Evolutionary conservation across 306 rosid genomes (phyloP).

Genomic region (Corylus avellana): DNA sequence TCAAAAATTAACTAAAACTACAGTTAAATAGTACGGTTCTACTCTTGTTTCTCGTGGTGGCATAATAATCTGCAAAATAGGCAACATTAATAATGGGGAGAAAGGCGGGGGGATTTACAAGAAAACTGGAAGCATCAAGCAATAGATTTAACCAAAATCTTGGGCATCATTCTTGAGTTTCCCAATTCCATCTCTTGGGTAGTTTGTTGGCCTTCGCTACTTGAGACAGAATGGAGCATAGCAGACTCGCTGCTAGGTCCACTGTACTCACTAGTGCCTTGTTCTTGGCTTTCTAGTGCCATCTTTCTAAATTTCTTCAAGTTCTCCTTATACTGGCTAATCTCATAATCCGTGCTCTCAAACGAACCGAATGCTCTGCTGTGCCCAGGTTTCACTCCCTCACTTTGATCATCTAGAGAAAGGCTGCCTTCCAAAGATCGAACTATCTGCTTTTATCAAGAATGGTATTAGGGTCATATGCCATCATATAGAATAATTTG

Average conservation of each 20-base stretch:
- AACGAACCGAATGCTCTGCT: slow-evolving; percentile 26
- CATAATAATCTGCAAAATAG: background rate
- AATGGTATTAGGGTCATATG: background rate
- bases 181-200: slow-evolving; percentile 34
- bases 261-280: slow-evolving; percentile 30
- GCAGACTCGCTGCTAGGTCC: slow-evolving; percentile 54
- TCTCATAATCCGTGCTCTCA: slow-evolving; percentile 35
- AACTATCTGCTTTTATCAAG: slow-evolving; percentile 30
- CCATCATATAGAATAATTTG: background rate
- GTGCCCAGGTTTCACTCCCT: slow-evolving; percentile 34
- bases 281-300: slow-evolving; percentile 38
- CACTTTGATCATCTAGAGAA: slow-evolving; percentile 33
- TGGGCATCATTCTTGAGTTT: slow-evolving; percentile 19
- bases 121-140: slow-evolving; percentile 21
- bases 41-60: background rate
- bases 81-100: slow-evolving; percentile 1
- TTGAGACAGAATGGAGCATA: slow-evolving; percentile 35
- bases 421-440: slow-evolving; percentile 45
- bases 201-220: slow-evolving; percentile 46
- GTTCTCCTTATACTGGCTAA: slow-evolving; percentile 51
- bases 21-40: slow-evolving; percentile 3
- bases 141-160: slow-evolving; percentile 18
- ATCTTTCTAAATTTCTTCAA: slow-evolving; percentile 38
- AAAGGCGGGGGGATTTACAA: background rate
- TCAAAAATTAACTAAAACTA: slow-evolving; percentile 2